phyloP scores from a whole-genome alignment of 129 eudicot species.

The carrot (Daucus carota) region DNA sequence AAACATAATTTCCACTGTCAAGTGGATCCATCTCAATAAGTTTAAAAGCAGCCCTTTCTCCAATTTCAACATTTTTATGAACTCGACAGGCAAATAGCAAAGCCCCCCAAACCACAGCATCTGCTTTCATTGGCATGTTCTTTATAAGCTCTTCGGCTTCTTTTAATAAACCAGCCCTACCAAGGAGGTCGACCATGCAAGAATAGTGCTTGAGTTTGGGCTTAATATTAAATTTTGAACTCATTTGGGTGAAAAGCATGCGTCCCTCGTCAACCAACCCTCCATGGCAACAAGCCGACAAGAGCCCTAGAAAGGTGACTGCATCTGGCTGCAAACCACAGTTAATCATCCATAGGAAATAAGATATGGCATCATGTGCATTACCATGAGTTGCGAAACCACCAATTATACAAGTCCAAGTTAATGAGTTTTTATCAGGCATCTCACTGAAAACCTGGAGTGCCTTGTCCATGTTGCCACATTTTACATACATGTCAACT shows the following conservation, averaged over 20 bases:
- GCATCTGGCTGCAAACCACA: constrained; percentile 13
- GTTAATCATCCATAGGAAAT: constrained; percentile 11
- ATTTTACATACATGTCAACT: constrained; percentile 13
- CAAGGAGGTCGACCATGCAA: constrained; percentile 26
- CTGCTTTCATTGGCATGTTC: constrained; percentile 25
- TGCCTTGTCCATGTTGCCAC: constrained; percentile 11
- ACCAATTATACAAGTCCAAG: constrained; percentile 11
- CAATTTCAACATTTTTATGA: constrained; percentile 8
- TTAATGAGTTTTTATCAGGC: constrained; percentile 6
- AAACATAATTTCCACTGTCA: constrained; percentile 7
- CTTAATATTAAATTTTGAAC: background rate
- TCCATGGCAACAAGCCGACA: constrained; percentile 16
- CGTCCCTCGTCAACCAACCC: constrained; percentile 16
- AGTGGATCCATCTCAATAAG: constrained; percentile 14
- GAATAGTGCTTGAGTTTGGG: constrained; percentile 22
- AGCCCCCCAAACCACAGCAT: constrained; percentile 34
- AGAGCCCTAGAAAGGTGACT: constrained; percentile 9
- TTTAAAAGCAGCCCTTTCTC: constrained; percentile 12
- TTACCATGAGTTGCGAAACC: constrained; percentile 13
- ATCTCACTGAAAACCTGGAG: constrained; percentile 9
- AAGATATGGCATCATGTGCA: constrained; percentile 4
- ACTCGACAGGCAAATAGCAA: constrained; percentile 19
- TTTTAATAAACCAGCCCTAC: constrained; percentile 22
- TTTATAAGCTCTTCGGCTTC: constrained; percentile 26
- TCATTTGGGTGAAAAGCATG: constrained; percentile 1